phyloP scores from a whole-genome alignment of 352 stramenopile genomes.

The Globisporangium sylvaticum region DNA sequence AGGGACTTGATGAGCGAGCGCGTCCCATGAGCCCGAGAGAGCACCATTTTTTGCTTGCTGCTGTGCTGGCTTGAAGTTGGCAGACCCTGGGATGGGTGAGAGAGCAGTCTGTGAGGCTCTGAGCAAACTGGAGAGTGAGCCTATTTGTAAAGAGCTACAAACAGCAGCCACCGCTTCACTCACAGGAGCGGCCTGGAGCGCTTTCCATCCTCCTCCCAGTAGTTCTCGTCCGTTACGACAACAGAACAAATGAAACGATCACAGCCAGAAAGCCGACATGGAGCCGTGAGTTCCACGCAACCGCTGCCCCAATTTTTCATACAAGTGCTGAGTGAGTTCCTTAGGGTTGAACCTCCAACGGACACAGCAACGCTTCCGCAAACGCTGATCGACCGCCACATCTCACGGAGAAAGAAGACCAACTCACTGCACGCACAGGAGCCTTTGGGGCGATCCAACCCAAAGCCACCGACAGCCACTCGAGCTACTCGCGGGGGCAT shows the following conservation, averaged over 20 bases:
- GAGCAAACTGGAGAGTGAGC: neutral
- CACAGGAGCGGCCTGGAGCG: neutral
- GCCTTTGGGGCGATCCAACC: too few species aligned
- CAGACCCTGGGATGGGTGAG: too few species aligned
- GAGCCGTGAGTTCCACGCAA: too few species aligned
- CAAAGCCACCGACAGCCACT: too few species aligned
- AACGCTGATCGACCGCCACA: too few species aligned
- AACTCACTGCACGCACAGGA: too few species aligned
- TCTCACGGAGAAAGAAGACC: too few species aligned
- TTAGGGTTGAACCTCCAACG: too few species aligned
- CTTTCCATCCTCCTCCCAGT: neutral
- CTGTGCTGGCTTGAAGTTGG: neutral
- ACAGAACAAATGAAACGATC: neutral
- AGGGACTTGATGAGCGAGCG: constrained; percentile 2
- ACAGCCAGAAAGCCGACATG: neutral
- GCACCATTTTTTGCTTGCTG: neutral
- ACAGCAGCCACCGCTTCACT: neutral
- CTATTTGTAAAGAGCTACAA: neutral
- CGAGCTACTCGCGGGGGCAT: too few species aligned
- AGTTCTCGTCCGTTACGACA: neutral
- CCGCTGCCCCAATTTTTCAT: too few species aligned
- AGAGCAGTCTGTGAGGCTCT: neutral
- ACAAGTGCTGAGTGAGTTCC: too few species aligned
- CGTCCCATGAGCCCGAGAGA: neutral
- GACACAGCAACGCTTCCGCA: too few species aligned